A percentile compares a stretch with the other conserved stretches of the same genome.
These are phyloP conservation scores for Neopestalotiopsis sp. DNA, from an alignment of 2,329 filamentous ascomycete genomes.

Conservation along the genomic window DNA sequence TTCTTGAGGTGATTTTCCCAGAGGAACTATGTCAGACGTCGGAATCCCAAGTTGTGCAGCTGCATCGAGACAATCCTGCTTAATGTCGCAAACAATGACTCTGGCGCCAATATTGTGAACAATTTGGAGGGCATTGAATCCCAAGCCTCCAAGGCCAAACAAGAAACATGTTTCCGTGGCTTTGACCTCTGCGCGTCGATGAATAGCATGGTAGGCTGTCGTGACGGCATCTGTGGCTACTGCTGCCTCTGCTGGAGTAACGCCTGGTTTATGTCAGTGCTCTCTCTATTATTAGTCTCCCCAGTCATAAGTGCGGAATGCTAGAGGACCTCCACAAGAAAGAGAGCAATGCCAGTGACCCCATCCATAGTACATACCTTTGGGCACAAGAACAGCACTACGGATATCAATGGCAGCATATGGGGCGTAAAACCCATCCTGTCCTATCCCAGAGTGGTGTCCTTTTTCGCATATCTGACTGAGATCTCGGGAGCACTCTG, in stretches of 20 bases:
- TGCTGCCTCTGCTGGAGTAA: constrained; percentile 38
- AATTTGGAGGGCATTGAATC: constrained; percentile 47
- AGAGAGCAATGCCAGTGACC: background rate
- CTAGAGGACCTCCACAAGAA: background rate
- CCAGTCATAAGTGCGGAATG: background rate
- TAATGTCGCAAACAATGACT: constrained; percentile 40
- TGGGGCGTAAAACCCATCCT: constrained; percentile 49
- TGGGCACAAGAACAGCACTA: constrained; percentile 28
- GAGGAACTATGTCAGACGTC: constrained; percentile 36
- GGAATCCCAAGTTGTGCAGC: constrained; percentile 39
- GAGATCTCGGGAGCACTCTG: constrained; percentile 46
- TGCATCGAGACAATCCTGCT: constrained; percentile 36
- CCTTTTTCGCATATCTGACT: constrained; percentile 42
- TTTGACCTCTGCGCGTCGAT: constrained; percentile 40
- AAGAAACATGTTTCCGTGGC: constrained; percentile 43
- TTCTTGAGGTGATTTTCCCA: constrained; percentile 33
- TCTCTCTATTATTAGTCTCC: background rate
- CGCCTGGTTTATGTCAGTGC: constrained; percentile 19
- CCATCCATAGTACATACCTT: constrained; percentile 21
- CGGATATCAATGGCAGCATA: constrained; percentile 39
- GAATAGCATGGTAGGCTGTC: constrained; percentile 47
- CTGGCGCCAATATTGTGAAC: constrained; percentile 54
- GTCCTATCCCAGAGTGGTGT: constrained; percentile 49
- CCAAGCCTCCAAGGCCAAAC: constrained; percentile 47
- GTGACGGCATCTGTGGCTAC: constrained; percentile 47